These are phyloP conservation scores for Nevesoporus exiguus DNA, from an alignment of 768 basidiomycete species.

Conservation along the genomic window DNA sequence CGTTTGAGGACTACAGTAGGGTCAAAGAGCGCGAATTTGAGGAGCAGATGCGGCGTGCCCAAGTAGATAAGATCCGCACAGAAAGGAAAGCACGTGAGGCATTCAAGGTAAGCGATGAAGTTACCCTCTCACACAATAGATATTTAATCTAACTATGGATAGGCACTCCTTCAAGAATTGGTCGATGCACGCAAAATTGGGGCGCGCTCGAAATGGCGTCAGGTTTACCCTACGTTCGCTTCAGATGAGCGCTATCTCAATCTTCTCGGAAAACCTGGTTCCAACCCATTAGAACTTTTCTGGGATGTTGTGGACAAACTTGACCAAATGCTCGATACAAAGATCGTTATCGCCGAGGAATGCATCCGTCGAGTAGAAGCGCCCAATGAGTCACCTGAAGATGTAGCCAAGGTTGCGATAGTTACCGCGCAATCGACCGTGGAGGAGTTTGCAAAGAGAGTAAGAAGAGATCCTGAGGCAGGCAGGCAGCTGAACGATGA, in stretches of 20 bases:
- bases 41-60: slow-evolving; percentile 72
- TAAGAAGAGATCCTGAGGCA: slow-evolving; percentile 56
- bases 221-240: slow-evolving; percentile 72
- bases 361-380: slow-evolving; percentile 46
- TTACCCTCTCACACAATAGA: background rate
- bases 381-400: slow-evolving; percentile 30
- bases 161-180: slow-evolving; percentile 75
- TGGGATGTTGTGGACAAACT: slow-evolving; percentile 90
- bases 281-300: slow-evolving; percentile 93
- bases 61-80: slow-evolving; percentile 79
- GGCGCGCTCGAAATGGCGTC: slow-evolving; percentile 89
- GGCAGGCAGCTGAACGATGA: slow-evolving; percentile 44
- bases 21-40: slow-evolving; percentile 90
- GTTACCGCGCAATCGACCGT: slow-evolving; percentile 58
- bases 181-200: slow-evolving; percentile 62
- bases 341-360: slow-evolving; percentile 64
- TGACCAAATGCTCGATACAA: slow-evolving; percentile 80
- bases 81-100: slow-evolving; percentile 90
- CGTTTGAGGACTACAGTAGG: slow-evolving; percentile 92
- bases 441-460: slow-evolving; percentile 55
- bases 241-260: slow-evolving; percentile 80
- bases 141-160: background rate
- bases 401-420: slow-evolving; percentile 34
- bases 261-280: slow-evolving; percentile 90
- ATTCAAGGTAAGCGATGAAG: slow-evolving; percentile 60